Evolutionary conservation across 768 basidiomycete species (phyloP).

Genomic region (Boletellus emodensis): DNA sequence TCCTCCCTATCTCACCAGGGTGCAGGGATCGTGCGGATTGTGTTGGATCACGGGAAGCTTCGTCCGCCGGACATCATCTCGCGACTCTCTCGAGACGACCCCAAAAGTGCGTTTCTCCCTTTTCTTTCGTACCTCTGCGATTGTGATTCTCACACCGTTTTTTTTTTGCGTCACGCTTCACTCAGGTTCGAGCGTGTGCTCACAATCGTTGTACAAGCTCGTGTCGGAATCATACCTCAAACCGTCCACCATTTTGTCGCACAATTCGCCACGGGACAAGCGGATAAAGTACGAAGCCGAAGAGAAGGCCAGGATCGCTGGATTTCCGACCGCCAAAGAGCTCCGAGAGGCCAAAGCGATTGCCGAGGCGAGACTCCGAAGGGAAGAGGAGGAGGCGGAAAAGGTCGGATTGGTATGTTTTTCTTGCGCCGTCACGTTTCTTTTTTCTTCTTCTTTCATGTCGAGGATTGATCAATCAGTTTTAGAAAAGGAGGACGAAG

Average conservation of each 20-base stretch:
- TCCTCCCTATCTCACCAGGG: constrained; percentile 42
- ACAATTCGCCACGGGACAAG: constrained; percentile 77
- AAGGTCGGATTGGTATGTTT: constrained; percentile 65
- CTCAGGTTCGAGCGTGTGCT: constrained; percentile 42
- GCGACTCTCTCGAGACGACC: constrained; percentile 46
- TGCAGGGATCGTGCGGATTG: constrained; percentile 66
- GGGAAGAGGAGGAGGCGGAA: constrained; percentile 72
- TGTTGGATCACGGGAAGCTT: constrained; percentile 86
- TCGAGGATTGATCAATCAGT: constrained; percentile 20
- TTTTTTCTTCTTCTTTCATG: neutral
- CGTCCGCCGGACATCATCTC: constrained; percentile 66
- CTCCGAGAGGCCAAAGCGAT: constrained; percentile 66
- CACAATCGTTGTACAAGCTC: constrained; percentile 63
- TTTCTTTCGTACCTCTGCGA: constrained; percentile 7
- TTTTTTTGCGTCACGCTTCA: neutral
- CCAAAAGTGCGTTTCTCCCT: constrained; percentile 46
- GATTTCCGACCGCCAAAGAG: constrained; percentile 80
- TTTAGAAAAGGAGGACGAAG: constrained; percentile 61
- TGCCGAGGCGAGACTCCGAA: constrained; percentile 57
- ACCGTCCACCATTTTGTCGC: constrained; percentile 72
- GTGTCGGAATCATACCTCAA: constrained; percentile 74
- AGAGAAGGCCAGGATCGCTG: constrained; percentile 66
- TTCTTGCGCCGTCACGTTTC: neutral
- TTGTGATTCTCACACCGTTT: neutral
- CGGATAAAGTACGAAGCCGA: constrained; percentile 77